Conservation (phyloP, 345 rosid species). For the Arabidopsis suecica region DNA sequence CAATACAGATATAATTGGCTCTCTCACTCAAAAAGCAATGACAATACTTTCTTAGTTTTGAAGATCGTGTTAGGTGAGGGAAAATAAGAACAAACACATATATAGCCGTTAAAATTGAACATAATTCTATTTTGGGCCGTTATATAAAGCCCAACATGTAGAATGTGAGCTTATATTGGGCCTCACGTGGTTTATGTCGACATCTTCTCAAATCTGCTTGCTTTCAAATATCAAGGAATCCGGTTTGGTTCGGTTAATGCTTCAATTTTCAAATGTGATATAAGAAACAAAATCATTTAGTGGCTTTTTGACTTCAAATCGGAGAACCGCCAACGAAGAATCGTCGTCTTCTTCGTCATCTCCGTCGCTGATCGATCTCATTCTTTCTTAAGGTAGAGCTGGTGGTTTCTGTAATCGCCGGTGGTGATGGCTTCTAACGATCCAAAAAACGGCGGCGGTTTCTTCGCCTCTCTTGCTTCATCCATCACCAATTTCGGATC, state of each 20-base stretch:
- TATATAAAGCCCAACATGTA: slow-evolving; percentile 7
- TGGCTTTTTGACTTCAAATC: neutral
- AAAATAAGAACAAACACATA: slow-evolving; percentile 15
- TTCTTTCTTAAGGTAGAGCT: neutral
- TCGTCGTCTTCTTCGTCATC: slow-evolving; percentile 27
- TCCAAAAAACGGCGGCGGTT: slow-evolving; percentile 66
- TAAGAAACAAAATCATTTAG: neutral
- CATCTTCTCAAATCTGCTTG: neutral
- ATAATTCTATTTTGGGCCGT: neutral
- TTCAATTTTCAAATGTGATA: no score
- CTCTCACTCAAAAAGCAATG: slow-evolving; percentile 26
- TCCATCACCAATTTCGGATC: slow-evolving; percentile 66
- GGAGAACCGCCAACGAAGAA: slow-evolving; percentile 15
- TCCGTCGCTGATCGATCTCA: slow-evolving; percentile 29
- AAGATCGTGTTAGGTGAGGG: slow-evolving; percentile 39
- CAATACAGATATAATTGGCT: slow-evolving; percentile 26
- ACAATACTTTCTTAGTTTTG: neutral
- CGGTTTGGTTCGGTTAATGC: slow-evolving; percentile 13
- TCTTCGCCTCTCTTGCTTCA: slow-evolving; percentile 74
- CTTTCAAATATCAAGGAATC: neutral
- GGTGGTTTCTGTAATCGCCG: neutral
- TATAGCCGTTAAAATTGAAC: neutral
- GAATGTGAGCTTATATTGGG: neutral
- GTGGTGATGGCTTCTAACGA: slow-evolving; percentile 68
- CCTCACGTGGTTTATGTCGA: no score